Percentiles rank a stretch among this genome's conserved stretches.
phyloP scores from a whole-genome alignment of 805 yeast species.

The Tetrapisispora fleetii region DNA sequence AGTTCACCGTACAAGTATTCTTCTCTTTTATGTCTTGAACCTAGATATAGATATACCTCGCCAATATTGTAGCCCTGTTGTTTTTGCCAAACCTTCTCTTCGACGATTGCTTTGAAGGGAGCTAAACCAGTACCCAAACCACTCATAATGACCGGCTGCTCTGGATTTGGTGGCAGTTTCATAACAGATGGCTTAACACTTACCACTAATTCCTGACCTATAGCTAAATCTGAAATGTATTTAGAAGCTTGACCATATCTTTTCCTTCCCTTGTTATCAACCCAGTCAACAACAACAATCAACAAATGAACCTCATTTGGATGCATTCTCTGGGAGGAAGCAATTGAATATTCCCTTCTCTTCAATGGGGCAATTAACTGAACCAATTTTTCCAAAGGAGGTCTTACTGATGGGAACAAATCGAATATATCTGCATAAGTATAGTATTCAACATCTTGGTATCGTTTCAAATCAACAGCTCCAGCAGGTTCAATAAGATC shows the following conservation, averaged over 20 bases:
- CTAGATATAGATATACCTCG: conserved; percentile 75
- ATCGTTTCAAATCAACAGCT: conserved; percentile 71
- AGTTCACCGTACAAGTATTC: conserved; percentile 94
- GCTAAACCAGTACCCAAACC: conserved; percentile 98
- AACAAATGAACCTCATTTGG: conserved; percentile 84
- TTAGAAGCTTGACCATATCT: conserved; percentile 94
- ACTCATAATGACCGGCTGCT: conserved; percentile 90
- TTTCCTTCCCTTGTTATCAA: conserved; percentile 71
- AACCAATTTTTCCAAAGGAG: conserved; percentile 58
- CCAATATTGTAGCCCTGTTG: conserved; percentile 86
- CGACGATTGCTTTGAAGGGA: conserved; percentile 95
- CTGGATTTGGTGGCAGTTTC: conserved; percentile 83
- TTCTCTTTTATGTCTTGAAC: conserved; percentile 91
- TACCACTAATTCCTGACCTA: conserved; percentile 83
- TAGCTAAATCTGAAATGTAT: conserved; percentile 65
- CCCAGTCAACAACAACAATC: conserved; percentile 95
- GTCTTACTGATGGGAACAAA: conserved; percentile 75
- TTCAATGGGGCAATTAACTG: conserved; percentile 75
- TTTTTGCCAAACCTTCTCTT: conserved; percentile 89
- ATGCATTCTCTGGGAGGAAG: conserved; percentile 89
- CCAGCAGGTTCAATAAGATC: conserved; percentile 69
- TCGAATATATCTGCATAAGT: conserved; percentile 74
- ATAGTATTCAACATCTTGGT: conserved; percentile 74
- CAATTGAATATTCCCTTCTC: conserved; percentile 96
- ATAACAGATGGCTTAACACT: conserved; percentile 94